Evolutionary conservation across 805 yeast species (phyloP).

Genomic region (Yamadazyma akitaensis): DNA sequence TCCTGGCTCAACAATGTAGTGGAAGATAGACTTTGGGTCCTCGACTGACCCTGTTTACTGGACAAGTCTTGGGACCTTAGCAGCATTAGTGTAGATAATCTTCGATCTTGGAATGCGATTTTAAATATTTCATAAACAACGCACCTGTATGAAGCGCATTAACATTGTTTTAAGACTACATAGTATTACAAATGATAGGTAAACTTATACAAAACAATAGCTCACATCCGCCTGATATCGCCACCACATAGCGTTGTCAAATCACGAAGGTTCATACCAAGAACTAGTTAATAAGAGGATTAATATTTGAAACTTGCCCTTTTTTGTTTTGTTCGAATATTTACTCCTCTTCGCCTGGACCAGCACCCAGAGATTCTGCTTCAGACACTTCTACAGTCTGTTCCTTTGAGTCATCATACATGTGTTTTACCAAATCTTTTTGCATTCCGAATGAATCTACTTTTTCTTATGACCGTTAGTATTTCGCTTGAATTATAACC

Average conservation of each 20-base stretch:
- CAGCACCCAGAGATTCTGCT: not conserved
- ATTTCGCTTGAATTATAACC: not conserved
- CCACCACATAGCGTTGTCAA: no score
- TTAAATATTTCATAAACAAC: slow-evolving; percentile 4
- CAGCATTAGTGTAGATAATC: not conserved
- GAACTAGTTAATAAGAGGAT: no score
- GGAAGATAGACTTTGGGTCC: slow-evolving; percentile 26
- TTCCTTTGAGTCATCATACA: slow-evolving; percentile 25
- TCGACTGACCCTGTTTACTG: slow-evolving; percentile 1
- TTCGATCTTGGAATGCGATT: slow-evolving; percentile 1
- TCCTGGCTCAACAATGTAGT: slow-evolving; percentile 18
- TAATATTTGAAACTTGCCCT: no score
- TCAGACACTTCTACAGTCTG: not conserved
- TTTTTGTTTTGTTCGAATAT: no score
- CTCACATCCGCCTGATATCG: no score
- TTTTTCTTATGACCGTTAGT: slow-evolving; percentile 18
- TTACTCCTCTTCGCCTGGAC: no score
- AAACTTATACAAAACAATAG: not conserved
- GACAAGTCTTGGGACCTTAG: not conserved
- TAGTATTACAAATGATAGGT: not conserved
- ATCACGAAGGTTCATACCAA: no score
- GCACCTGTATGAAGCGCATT: not conserved
- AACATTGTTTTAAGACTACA: not conserved
- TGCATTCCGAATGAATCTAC: slow-evolving; percentile 59
- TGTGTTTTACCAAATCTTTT: slow-evolving; percentile 51